Percentiles rank a stretch among this genome's conserved stretches.
Conservation (phyloP, 768 basidiomycete species). For the Russula olivacea region DNA sequence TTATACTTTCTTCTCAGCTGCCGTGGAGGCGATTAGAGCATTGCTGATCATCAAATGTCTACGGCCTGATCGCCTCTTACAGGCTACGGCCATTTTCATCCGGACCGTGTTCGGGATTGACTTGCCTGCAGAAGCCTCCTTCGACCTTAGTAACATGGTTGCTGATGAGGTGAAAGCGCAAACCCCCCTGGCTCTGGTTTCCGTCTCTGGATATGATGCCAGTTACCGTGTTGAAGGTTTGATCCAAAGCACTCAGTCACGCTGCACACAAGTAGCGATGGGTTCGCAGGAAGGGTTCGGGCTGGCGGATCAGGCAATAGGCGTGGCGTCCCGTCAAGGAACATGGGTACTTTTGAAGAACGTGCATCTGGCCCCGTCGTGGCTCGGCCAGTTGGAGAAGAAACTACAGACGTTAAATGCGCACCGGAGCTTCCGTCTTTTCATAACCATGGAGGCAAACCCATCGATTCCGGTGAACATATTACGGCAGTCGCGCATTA, state of each 20-base stretch:
- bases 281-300: slow-evolving; percentile 97
- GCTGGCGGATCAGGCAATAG: slow-evolving; percentile 93
- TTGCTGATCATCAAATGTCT: slow-evolving; percentile 84
- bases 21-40: slow-evolving; percentile 66
- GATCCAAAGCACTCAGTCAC: slow-evolving; percentile 66
- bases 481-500: slow-evolving; percentile 87
- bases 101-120: slow-evolving; percentile 73
- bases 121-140: slow-evolving; percentile 64
- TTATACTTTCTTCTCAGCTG: slow-evolving; percentile 39
- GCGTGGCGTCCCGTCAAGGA: slow-evolving; percentile 85
- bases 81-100: slow-evolving; percentile 74
- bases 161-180: slow-evolving; percentile 68
- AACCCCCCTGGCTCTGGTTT: slow-evolving; percentile 84
- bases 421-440: slow-evolving; percentile 88
- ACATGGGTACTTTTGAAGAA: slow-evolving; percentile 98
- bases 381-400: slow-evolving; percentile 96
- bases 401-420: slow-evolving; percentile 88
- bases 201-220: slow-evolving; percentile 97
- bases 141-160: slow-evolving; percentile 75
- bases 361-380: slow-evolving; percentile 90
- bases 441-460: slow-evolving; percentile 97
- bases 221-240: slow-evolving; percentile 92
- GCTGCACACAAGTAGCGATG: slow-evolving; percentile 92
- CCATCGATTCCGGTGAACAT: slow-evolving; percentile 95
- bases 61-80: slow-evolving; percentile 86